Conservation (phyloP, 805 yeast genomes). For the Tetrapisispora pingtungensis region DNA sequence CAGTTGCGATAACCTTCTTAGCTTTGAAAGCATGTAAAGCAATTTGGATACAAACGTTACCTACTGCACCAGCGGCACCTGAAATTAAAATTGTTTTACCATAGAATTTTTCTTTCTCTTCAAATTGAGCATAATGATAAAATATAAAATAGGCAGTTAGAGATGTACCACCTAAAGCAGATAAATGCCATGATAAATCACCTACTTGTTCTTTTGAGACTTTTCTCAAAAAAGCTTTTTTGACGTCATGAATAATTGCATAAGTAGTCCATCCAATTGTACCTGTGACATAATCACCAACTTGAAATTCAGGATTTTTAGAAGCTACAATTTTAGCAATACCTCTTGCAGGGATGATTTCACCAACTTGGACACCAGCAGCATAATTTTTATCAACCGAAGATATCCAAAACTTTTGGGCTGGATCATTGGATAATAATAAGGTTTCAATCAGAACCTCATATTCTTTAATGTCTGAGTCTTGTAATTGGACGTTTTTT, state of each 20-base stretch:
- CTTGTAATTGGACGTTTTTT: conserved; percentile 12
- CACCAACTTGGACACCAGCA: conserved; percentile 29
- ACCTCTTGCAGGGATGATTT: conserved; percentile 42
- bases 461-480: conserved; percentile 27
- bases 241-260: conserved; percentile 23
- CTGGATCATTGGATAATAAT: conserved; percentile 50
- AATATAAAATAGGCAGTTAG: conserved; percentile 54
- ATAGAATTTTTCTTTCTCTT: conserved; percentile 30
- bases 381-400: conserved; percentile 25
- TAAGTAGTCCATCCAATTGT: conserved; percentile 41
- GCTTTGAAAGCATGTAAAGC: conserved; percentile 46
- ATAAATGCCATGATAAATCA: conserved; percentile 38
- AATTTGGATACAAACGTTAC: conserved; percentile 46
- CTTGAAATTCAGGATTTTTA: conserved; percentile 31
- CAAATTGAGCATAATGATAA: conserved; percentile 38
- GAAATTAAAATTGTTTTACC: conserved; percentile 43
- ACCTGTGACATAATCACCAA: conserved; percentile 37
- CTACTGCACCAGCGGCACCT: conserved; percentile 74
- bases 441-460: conserved; percentile 38
- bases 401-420: conserved; percentile 49
- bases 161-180: conserved; percentile 47
- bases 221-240: conserved; percentile 8
- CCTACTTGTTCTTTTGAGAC: conserved; percentile 14
- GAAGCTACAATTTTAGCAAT: conserved; percentile 42
- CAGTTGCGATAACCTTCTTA: conserved; percentile 47